Evolutionary conservation across 2,329 filamentous ascomycete genomes (phyloP).

Genomic region (Aspergillus aculeatinus): DNA sequence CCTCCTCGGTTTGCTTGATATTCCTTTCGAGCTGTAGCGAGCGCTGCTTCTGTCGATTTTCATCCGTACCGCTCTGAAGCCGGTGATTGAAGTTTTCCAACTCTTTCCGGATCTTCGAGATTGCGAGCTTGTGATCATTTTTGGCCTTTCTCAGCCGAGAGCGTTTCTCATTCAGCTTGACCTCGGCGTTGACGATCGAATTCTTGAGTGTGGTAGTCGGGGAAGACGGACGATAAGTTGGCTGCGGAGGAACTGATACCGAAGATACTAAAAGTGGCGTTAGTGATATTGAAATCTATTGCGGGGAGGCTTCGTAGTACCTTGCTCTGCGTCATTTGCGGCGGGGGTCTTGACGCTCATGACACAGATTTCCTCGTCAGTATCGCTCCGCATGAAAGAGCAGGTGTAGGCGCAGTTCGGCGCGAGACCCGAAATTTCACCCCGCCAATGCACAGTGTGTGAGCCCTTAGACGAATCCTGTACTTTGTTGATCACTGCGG

Average conservation of each 20-base stretch:
- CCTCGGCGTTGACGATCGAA: constrained; percentile 62
- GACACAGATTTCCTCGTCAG: constrained; percentile 58
- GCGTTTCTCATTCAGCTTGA: constrained; percentile 59
- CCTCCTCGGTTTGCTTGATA: constrained; percentile 63
- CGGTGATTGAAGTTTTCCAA: constrained; percentile 59
- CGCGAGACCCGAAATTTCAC: constrained; percentile 64
- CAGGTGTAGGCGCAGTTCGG: constrained; percentile 64
- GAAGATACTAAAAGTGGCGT: constrained; percentile 31
- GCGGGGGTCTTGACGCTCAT: constrained; percentile 63
- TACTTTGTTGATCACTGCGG: constrained; percentile 54
- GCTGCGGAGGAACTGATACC: constrained; percentile 53
- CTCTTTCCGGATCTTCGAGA: constrained; percentile 61
- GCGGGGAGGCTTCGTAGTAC: constrained; percentile 33
- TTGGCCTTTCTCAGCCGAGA: constrained; percentile 59
- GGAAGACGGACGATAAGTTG: constrained; percentile 61
- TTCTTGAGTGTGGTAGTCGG: constrained; percentile 65
- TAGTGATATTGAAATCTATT: constrained; percentile 2
- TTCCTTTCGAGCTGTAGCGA: constrained; percentile 62
- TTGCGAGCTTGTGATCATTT: constrained; percentile 60
- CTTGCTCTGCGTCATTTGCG: constrained; percentile 58
- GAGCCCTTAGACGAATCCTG: constrained; percentile 46
- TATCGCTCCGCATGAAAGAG: constrained; percentile 59
- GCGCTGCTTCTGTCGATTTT: constrained; percentile 62
- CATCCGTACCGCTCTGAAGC: constrained; percentile 59
- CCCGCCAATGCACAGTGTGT: constrained; percentile 54